phyloP scores from a whole-genome alignment of 2,329 filamentous ascomycete genomes.

The Penicillium aurantiogriseum region DNA sequence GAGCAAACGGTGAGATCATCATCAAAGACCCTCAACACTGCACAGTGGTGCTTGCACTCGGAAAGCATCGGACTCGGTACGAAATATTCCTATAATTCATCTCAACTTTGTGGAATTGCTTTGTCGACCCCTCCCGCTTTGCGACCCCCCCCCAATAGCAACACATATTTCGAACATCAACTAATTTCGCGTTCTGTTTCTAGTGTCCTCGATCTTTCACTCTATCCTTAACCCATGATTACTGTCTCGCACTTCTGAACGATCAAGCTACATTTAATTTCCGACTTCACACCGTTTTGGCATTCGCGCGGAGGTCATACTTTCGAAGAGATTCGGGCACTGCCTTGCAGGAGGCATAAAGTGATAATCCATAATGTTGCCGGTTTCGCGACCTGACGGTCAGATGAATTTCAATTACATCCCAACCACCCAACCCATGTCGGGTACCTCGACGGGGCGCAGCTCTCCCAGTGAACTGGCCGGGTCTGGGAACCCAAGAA shows the following conservation, averaged over 20 bases:
- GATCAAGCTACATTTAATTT: constrained; percentile 15
- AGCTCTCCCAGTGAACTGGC: constrained; percentile 77
- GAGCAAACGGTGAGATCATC: constrained; percentile 3
- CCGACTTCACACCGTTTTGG: constrained; percentile 7
- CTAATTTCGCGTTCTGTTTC: constrained; percentile 11
- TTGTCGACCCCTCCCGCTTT: constrained; percentile 21
- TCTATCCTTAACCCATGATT: constrained; percentile 2
- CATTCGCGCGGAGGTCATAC: constrained; percentile 12
- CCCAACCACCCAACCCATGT: constrained; percentile 66
- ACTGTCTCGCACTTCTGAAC: constrained; percentile 16
- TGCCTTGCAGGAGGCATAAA: constrained; percentile 23
- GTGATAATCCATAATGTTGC: constrained; percentile 88
- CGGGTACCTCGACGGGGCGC: constrained; percentile 74
- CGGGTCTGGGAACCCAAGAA: constrained; percentile 62
- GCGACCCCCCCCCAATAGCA: constrained; percentile 5
- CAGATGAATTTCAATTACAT: constrained; percentile 83
- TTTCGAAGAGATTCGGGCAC: constrained; percentile 14
- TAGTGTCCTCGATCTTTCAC: not conserved
- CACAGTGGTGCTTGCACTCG: not conserved
- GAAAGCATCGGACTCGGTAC: constrained; percentile 1
- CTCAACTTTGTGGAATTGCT: constrained; percentile 8
- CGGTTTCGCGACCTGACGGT: constrained; percentile 71
- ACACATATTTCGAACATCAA: constrained; percentile 2
- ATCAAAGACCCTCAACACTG: constrained; percentile 2
- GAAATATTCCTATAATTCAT: not conserved